phyloP scores from a whole-genome alignment of 2,329 filamentous ascomycete species.

The Aspergillus spinulosporus region DNA sequence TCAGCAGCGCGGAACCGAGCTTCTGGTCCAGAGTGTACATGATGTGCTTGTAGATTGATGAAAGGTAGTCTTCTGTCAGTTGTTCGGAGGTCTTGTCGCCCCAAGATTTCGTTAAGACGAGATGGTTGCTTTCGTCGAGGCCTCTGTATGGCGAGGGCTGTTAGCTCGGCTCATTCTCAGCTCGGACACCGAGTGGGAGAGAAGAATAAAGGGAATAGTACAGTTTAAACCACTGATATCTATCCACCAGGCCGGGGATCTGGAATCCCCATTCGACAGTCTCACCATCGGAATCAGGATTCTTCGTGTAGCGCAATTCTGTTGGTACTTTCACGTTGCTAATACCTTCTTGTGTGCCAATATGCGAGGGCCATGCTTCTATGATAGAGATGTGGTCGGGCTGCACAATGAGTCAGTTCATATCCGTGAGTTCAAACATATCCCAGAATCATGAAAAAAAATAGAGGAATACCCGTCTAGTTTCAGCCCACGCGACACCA shows the following conservation, averaged over 20 bases:
- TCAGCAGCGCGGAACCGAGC: slow-evolving; percentile 8
- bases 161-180: too few species aligned
- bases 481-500: slow-evolving; percentile 15
- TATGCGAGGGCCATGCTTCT: slow-evolving; percentile 13
- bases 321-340: slow-evolving; percentile 14
- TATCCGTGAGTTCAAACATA: background rate
- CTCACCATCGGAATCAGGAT: background rate
- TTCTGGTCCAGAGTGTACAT: slow-evolving; percentile 14
- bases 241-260: slow-evolving; percentile 7
- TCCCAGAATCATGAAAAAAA: too few species aligned
- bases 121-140: slow-evolving; percentile 12
- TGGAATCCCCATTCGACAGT: slow-evolving; percentile 13
- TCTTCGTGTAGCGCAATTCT: slow-evolving; percentile 8
- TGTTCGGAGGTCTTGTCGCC: slow-evolving; percentile 8
- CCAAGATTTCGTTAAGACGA: slow-evolving; percentile 10
- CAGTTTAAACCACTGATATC: slow-evolving; percentile 17
- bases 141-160: background rate
- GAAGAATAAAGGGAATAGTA: background rate
- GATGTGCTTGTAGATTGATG: slow-evolving; percentile 10
- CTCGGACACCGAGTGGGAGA: too few species aligned
- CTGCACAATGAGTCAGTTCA: background rate
- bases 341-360: slow-evolving; percentile 8
- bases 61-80: slow-evolving; percentile 9
- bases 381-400: slow-evolving; percentile 13
- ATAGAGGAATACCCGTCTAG: background rate